Conservation (phyloP, 257 asterid species). For the Verbena officinalis region DNA sequence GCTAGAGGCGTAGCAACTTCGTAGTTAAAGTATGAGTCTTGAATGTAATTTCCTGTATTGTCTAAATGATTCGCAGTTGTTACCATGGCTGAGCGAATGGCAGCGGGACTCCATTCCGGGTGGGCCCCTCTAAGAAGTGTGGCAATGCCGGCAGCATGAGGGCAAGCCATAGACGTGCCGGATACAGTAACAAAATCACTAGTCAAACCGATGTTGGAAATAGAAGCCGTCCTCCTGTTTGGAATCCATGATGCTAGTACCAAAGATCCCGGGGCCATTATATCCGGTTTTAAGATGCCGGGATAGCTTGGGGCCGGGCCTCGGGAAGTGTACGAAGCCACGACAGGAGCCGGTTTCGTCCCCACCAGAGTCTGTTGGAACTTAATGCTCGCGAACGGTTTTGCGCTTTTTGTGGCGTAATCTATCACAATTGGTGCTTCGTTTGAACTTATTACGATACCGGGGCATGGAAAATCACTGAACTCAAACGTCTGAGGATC, state of each 20-base stretch:
- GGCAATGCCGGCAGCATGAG: slow-evolving; percentile 48
- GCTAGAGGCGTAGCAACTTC: slow-evolving; percentile 37
- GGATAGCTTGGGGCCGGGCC: slow-evolving; percentile 50
- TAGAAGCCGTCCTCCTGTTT: background rate
- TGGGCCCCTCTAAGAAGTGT: slow-evolving; percentile 49
- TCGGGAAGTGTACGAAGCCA: slow-evolving; percentile 46
- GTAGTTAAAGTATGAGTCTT: slow-evolving; percentile 27
- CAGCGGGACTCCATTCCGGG: slow-evolving; percentile 55
- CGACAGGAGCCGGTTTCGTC: slow-evolving; percentile 35
- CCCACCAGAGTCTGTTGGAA: slow-evolving; percentile 41
- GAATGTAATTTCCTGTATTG: slow-evolving; percentile 25
- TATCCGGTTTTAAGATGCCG: slow-evolving; percentile 41
- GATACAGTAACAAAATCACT: slow-evolving; percentile 37
- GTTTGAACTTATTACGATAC: slow-evolving; percentile 28
- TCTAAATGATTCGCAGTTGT: slow-evolving; percentile 42
- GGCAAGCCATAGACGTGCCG: slow-evolving; percentile 53
- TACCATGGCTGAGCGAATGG: slow-evolving; percentile 48
- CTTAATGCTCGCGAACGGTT: slow-evolving; percentile 34
- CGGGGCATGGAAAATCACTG: slow-evolving; percentile 30
- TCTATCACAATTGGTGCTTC: slow-evolving; percentile 27
- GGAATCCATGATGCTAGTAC: slow-evolving; percentile 50
- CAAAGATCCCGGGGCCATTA: slow-evolving; percentile 49
- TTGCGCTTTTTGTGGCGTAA: slow-evolving; percentile 16
- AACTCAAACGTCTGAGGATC: slow-evolving; percentile 14
- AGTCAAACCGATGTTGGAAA: slow-evolving; percentile 31